phyloP scores from a whole-genome alignment of 345 rosid genomes.

The Eucalyptus regnans region DNA sequence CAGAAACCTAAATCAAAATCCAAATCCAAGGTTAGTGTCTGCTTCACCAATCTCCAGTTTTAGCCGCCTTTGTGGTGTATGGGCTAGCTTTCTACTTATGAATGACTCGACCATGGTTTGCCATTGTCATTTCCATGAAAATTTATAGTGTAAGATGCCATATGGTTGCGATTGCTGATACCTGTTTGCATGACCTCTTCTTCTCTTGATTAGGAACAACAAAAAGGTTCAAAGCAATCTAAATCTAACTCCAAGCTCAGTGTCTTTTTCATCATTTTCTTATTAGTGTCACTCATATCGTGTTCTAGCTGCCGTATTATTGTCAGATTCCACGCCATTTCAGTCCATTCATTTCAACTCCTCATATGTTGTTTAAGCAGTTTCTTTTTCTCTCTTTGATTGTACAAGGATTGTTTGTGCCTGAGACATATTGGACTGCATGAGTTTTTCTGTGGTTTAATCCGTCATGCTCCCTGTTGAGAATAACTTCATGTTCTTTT shows the following conservation, averaged over 20 bases:
- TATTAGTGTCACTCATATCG: neutral
- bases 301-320: neutral
- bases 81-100: neutral
- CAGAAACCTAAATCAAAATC: slow-evolving; percentile 11
- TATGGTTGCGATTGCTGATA: neutral
- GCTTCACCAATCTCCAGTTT: neutral
- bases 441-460: neutral
- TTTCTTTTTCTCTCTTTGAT: neutral
- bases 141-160: neutral
- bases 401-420: neutral
- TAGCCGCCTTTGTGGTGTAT: neutral
- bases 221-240: neutral
- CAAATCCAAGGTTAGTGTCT: neutral
- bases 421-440: neutral
- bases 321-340: neutral
- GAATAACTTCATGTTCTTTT: neutral
- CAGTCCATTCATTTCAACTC: neutral
- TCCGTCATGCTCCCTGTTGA: neutral
- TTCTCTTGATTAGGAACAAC: neutral
- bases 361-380: neutral
- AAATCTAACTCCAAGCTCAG: neutral
- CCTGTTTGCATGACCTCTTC: neutral
- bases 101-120: neutral
- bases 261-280: neutral
- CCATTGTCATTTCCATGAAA: neutral